phyloP scores from a whole-genome alignment of 345 rosid genomes.

The Populus pruinosa region DNA sequence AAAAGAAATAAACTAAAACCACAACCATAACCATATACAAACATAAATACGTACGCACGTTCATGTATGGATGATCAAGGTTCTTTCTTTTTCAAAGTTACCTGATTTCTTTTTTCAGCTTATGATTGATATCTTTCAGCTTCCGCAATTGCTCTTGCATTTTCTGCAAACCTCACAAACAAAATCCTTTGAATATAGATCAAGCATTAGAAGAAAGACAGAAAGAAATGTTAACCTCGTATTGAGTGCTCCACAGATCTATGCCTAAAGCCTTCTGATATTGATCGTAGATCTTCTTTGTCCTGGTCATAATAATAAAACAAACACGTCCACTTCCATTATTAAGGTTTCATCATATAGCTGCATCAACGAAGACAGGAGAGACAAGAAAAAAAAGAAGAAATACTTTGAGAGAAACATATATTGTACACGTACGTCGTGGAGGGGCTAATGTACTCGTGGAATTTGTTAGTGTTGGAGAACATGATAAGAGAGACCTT shows the following conservation, averaged over 20 bases:
- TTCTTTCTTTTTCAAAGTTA: constrained; percentile 1
- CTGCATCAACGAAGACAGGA: neutral
- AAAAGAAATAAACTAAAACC: neutral
- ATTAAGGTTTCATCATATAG: constrained; percentile 4
- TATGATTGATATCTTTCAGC: constrained; percentile 46
- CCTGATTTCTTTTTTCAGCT: constrained; percentile 51
- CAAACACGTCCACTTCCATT: neutral
- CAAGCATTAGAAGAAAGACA: neutral
- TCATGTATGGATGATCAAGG: neutral
- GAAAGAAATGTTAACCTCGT: constrained; percentile 34
- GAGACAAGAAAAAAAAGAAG: neutral
- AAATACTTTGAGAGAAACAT: neutral
- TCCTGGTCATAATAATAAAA: constrained; percentile 20
- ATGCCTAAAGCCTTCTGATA: constrained; percentile 45
- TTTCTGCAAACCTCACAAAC: constrained; percentile 30
- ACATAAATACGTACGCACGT: neutral
- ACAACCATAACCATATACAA: neutral
- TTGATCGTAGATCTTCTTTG: constrained; percentile 42
- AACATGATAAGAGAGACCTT: constrained; percentile 57
- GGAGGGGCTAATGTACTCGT: constrained; percentile 46
- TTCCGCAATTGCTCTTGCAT: constrained; percentile 52
- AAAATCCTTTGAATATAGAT: neutral
- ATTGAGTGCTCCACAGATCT: constrained; percentile 59
- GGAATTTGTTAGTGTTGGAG: constrained; percentile 44
- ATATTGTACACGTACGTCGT: constrained; percentile 32